Evolutionary conservation across 345 rosid species (phyloP).

Genomic region (Populus simonii): DNA sequence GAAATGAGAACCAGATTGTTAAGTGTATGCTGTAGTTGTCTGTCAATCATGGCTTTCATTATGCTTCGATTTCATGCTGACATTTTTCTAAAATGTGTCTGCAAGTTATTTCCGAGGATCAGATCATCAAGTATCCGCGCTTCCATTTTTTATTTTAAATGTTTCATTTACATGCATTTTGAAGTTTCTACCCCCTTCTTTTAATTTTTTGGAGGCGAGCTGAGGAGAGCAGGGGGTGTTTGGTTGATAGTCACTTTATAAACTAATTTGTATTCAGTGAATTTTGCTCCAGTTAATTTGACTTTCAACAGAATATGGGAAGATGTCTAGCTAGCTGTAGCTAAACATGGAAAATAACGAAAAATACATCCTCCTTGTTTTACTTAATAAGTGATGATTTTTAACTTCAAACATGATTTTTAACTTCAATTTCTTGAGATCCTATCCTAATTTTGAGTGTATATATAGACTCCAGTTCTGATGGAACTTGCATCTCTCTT

Average conservation of each 20-base stretch:
- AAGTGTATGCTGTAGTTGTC: background rate
- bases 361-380: background rate
- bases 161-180: background rate
- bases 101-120: background rate
- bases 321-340: background rate
- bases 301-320: background rate
- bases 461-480: background rate
- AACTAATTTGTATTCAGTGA: background rate
- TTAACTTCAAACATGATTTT: background rate
- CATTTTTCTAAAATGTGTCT: background rate
- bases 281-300: constrained; percentile 2
- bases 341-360: background rate
- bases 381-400: background rate
- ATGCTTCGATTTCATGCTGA: background rate
- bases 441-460: background rate
- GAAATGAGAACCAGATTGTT: background rate
- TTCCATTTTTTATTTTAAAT: background rate
- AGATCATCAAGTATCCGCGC: background rate
- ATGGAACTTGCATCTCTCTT: background rate
- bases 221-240: background rate
- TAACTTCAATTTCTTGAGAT: background rate
- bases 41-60: background rate
- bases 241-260: background rate
- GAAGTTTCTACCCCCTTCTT: background rate
- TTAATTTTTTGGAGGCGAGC: background rate